Evolutionary conservation across 371 early-diverging fungal species (phyloP).

Genomic region (Rhizopus stolonifer): DNA sequence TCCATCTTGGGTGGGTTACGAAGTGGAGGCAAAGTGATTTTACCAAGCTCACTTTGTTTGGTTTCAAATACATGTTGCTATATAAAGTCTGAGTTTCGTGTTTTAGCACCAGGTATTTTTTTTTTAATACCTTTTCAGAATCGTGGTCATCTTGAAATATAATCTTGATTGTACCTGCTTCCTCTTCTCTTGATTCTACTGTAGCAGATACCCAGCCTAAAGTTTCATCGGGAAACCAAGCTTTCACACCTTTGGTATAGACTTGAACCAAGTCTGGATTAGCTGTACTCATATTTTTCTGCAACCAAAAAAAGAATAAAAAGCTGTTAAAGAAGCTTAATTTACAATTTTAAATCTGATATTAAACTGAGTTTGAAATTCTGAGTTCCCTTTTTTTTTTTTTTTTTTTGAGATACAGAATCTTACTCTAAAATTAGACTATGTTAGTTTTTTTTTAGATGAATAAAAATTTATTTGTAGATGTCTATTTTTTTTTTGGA

Average conservation of each 20-base stretch:
- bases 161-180: slow-evolving; percentile 56
- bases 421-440: too few species aligned
- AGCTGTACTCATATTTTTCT: slow-evolving; percentile 7
- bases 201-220: slow-evolving; percentile 86
- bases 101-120: not conserved
- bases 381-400: not conserved
- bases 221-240: slow-evolving; percentile 87
- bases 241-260: slow-evolving; percentile 72
- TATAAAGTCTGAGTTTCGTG: not conserved
- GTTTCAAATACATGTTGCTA: slow-evolving; percentile 78
- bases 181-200: slow-evolving; percentile 53
- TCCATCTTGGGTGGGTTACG: slow-evolving; percentile 90
- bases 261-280: slow-evolving; percentile 40
- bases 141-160: slow-evolving; percentile 61
- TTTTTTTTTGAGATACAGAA: too few species aligned
- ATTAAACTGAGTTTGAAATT: not conserved
- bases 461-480: too few species aligned
- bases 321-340: slow-evolving; percentile 3
- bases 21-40: slow-evolving; percentile 78
- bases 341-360: not conserved
- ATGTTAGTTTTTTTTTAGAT: too few species aligned
- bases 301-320: not conserved
- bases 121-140: slow-evolving; percentile 44
- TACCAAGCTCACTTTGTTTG: slow-evolving; percentile 67
- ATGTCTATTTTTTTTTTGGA: too few species aligned